Base-by-base conservation (phyloP, 495 filamentous ascomycete species). In the Oidiodendron maius region DNA sequence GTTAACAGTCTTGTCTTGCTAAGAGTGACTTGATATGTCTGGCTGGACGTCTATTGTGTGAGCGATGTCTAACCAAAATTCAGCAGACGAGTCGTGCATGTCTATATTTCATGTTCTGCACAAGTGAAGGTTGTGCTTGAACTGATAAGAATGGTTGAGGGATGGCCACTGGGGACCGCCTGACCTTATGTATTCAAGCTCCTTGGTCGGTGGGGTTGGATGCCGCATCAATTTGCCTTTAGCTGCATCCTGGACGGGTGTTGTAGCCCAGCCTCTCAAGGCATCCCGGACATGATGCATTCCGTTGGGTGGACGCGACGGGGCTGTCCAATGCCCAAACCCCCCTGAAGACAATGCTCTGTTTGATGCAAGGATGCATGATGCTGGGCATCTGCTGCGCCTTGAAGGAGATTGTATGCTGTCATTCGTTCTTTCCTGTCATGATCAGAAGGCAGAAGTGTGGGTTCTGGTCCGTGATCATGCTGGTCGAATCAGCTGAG, bases 341-440 rank as follows among this genome's bases (percentile, higher is more conserved):
- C 47, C 47, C 37, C 47, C 47, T 43, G 47, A 15, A 43, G 47
- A 50, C 38, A 32, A 43, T 50, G 18, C 40, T 44, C 47, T 50
- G 39, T n/a, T 50, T 50, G 37, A 43, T 50, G 47, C 47, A 39
- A 50, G 38, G 39, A 24, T 50, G 47, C 38, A 50, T 50, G 24
- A 50, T 50, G 24, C 39, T 26, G 43, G 47, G 47, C 47, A 42
- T 50, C 47, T n/a, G n/a, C n/a, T n/a, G n/a, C n/a, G n/a, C n/a
- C n/a, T n/a, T n/a, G n/a, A n/a, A n/a, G n/a, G n/a, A 50, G 37
- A 42, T 22, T 43, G 47, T 43, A 39, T 50, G 46, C 46, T 48
- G 35, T 46, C 43, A 46, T 46, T 46, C 28, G 43, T 30, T 35
- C 43, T 46, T 32, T 46, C 28, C n/a, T 25, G 34, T 16, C 22